Percentiles rank a stretch among this genome's conserved stretches.
phyloP scores from a whole-genome alignment of 805 yeast species.

The Tetrapisispora fleetii region DNA sequence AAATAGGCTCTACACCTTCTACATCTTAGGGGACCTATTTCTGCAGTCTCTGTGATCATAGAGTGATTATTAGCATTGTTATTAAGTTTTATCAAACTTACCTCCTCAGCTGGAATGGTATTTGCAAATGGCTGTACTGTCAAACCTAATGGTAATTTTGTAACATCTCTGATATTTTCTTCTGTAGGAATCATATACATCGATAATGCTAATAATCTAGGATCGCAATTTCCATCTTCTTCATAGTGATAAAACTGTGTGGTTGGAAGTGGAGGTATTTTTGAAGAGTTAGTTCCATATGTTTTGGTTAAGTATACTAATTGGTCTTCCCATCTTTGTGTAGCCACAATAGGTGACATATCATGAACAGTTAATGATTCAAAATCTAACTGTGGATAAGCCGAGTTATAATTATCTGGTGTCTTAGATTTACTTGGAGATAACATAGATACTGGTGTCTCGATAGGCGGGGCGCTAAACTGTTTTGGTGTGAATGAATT shows the following conservation, averaged over 20 bases:
- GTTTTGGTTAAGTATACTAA: constrained; percentile 31
- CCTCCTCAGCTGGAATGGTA: constrained; percentile 34
- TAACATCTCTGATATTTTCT: constrained; percentile 54
- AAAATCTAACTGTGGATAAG: constrained; percentile 2
- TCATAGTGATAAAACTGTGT: constrained; percentile 61
- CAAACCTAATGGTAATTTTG: constrained; percentile 75
- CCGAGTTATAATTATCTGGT: constrained; percentile 1
- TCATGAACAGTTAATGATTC: constrained; percentile 6
- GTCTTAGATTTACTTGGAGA: background rate
- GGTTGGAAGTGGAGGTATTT: constrained; percentile 76
- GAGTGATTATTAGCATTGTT: constrained; percentile 17
- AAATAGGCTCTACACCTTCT: constrained; percentile 83
- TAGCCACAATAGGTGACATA: constrained; percentile 24
- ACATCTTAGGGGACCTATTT: constrained; percentile 60
- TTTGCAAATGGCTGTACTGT: constrained; percentile 81
- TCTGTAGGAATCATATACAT: constrained; percentile 76
- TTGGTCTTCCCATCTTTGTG: constrained; percentile 30
- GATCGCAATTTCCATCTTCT: constrained; percentile 69
- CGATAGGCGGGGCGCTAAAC: constrained; percentile 7
- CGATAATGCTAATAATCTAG: constrained; percentile 66
- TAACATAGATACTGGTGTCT: constrained; percentile 6
- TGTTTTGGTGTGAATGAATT: constrained; percentile 8
- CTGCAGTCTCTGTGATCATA: background rate
- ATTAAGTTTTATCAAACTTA: constrained; percentile 41
- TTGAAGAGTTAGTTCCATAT: constrained; percentile 66